Conservation (phyloP, 306 rosid genomes). For the Begonia fuchsioides region DNA sequence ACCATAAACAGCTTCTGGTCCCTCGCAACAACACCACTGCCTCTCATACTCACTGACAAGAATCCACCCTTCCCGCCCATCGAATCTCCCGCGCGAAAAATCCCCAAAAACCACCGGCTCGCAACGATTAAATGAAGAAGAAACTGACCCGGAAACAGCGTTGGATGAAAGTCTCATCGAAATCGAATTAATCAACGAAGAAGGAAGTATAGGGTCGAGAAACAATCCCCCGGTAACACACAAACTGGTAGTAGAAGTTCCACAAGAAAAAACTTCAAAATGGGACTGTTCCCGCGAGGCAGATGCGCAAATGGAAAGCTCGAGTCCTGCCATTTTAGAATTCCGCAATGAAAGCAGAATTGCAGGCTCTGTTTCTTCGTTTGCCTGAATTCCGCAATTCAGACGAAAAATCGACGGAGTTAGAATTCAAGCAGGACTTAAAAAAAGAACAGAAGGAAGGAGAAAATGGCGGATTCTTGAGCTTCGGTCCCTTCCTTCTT, state of each 20-base stretch:
- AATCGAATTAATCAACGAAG: slow-evolving; percentile 32
- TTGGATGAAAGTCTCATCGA: slow-evolving; percentile 15
- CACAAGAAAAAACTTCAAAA: slow-evolving; percentile 12
- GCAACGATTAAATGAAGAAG: too few species aligned
- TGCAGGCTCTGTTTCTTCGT: too few species aligned
- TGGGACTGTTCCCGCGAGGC: slow-evolving; percentile 8
- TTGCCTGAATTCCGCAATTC: too few species aligned
- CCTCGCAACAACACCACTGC: slow-evolving; percentile 19
- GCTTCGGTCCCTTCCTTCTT: slow-evolving; percentile 14
- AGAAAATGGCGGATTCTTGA: slow-evolving; percentile 13
- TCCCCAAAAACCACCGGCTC: slow-evolving; percentile 7
- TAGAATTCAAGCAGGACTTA: too few species aligned
- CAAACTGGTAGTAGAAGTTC: slow-evolving; percentile 11
- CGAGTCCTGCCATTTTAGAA: slow-evolving; percentile 28
- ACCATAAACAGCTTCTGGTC: slow-evolving; percentile 32
- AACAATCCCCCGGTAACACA: slow-evolving; percentile 48
- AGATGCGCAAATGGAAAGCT: slow-evolving; percentile 10
- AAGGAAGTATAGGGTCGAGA: slow-evolving; percentile 45
- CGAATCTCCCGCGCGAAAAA: too few species aligned
- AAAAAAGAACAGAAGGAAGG: not conserved
- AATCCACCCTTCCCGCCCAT: slow-evolving; percentile 24
- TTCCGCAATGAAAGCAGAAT: too few species aligned
- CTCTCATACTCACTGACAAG: slow-evolving; percentile 56
- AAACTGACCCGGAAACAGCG: too few species aligned
- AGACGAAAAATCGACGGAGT: too few species aligned